Base-by-base conservation (phyloP, 2,329 filamentous ascomycete species). In the Apiospora koreana region DNA sequence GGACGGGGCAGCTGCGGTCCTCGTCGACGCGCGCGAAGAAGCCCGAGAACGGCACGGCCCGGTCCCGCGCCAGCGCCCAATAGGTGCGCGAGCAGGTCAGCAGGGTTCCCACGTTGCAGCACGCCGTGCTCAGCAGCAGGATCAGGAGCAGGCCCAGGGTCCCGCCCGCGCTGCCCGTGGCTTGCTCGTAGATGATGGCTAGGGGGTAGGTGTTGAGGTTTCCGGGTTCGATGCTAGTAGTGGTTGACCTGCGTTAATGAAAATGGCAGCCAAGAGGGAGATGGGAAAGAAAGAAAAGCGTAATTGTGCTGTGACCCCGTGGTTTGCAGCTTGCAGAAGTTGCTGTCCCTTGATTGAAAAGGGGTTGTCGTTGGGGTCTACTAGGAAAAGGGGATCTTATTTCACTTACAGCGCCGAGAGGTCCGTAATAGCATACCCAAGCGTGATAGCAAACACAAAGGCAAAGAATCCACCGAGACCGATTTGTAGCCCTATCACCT, bases 141-240 rank as follows among this genome's bases (percentile, higher is more conserved):
- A 90, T 85, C 73, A 89, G 83, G n/a, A 90, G 78, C 10, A 90
- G 80, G 3, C 87, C 88, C 48, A 90, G 85, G 0, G 87, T 86
- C 18, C 85, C 88, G 1, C 83, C 86, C 3, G 79, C 78, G 54
- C 81, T 83, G 1, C 83, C 83, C 0, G 86, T 88, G 0, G 86
- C 86, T 78, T 88, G 86, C 35, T 79, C 82, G 78, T 92, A 93
- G 72, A 93, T 89, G 65, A 87, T 87, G 5, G 89, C 88, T 16
- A 92, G 84, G 0, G 90, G 90, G 74, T 89, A 91, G 2, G 85
- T 83, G 75, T 86, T 85, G 78, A 84, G 82, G 23, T 82, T 82
- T 46, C 76, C 77, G 75, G 88, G 84, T 14, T 62, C 54, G 31
- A 62, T 62, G 12, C 54, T 62, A 14, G 9, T 23, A 8, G 2